phyloP scores from a whole-genome alignment of 1,284 basidiomycete species.

The Pseudozyma pruni region DNA sequence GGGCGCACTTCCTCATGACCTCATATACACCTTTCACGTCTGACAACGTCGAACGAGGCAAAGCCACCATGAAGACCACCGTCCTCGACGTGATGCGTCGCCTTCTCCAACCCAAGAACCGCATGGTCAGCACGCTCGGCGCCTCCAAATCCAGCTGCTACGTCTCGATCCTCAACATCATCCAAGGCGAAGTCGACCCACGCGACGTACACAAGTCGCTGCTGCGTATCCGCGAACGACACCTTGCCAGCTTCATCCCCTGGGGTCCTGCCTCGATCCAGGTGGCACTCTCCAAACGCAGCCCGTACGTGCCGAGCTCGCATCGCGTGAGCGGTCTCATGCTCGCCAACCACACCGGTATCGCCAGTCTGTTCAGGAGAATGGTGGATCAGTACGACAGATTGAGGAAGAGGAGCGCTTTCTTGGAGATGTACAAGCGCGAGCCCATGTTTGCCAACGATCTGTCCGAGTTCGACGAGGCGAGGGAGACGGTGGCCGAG shows the following conservation, averaged over 20 bases:
- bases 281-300: slow-evolving; percentile 90
- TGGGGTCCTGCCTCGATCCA: slow-evolving; percentile 99
- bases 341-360: slow-evolving; percentile 98
- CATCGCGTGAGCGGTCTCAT: slow-evolving; percentile 95
- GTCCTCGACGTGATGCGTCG: slow-evolving; percentile 98
- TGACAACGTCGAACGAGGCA: slow-evolving; percentile 72
- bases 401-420: slow-evolving; percentile 88
- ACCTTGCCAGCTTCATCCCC: slow-evolving; percentile 96
- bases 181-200: slow-evolving; percentile 95
- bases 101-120: slow-evolving; percentile 95
- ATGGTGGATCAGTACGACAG: slow-evolving; percentile 96
- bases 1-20: slow-evolving; percentile 99
- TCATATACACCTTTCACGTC: slow-evolving; percentile 98
- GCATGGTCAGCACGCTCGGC: slow-evolving; percentile 89
- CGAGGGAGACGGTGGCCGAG: slow-evolving; percentile 63
- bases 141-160: slow-evolving; percentile 72
- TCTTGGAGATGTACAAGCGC: slow-evolving; percentile 96
- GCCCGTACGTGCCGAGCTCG: slow-evolving; percentile 85
- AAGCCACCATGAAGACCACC: slow-evolving; percentile 67
- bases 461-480: slow-evolving; percentile 64
- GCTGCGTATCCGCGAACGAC: slow-evolving; percentile 92
- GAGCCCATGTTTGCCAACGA: slow-evolving; percentile 73
- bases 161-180: slow-evolving; percentile 98
- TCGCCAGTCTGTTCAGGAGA: slow-evolving; percentile 84
- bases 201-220: slow-evolving; percentile 98